These are phyloP conservation scores for Backusella liffmaniae DNA, from an alignment of 192 early-diverging fungal genomes.

Conservation along the genomic window DNA sequence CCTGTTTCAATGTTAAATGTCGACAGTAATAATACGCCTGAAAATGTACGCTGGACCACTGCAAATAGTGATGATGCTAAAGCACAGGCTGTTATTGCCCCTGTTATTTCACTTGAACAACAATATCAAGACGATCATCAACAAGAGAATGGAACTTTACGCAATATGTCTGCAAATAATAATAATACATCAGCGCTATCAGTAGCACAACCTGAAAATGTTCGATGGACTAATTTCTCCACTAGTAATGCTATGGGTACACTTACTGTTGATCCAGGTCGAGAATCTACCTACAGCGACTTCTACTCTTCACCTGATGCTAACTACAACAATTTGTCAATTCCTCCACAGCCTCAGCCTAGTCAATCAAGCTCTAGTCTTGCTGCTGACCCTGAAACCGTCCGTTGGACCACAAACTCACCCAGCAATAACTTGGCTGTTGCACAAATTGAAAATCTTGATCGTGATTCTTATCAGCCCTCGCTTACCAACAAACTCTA, in stretches of 20 bases:
- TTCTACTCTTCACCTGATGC: background rate
- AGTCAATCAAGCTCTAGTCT: constrained; percentile 1
- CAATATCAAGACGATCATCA: background rate
- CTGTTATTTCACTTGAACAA: background rate
- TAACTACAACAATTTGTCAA: background rate
- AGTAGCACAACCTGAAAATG: background rate
- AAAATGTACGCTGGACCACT: constrained; percentile 17
- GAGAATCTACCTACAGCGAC: background rate
- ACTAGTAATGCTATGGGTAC: background rate
- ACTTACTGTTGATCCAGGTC: background rate
- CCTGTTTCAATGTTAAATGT: background rate
- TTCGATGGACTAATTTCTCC: constrained; percentile 12
- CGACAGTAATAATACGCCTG: background rate
- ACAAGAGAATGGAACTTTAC: background rate
- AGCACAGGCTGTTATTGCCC: background rate
- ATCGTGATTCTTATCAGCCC: background rate
- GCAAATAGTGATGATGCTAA: background rate
- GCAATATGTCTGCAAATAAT: background rate
- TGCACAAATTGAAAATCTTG: background rate
- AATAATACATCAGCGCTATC: background rate
- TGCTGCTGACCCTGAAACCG: constrained; percentile 15
- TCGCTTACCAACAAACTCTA: background rate
- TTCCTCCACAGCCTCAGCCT: background rate
- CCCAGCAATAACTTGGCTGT: background rate
- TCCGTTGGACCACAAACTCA: constrained; percentile 4